Evolutionary conservation across 2,329 filamentous ascomycete genomes (phyloP).

Genomic region (Cercospora nicotianae): DNA sequence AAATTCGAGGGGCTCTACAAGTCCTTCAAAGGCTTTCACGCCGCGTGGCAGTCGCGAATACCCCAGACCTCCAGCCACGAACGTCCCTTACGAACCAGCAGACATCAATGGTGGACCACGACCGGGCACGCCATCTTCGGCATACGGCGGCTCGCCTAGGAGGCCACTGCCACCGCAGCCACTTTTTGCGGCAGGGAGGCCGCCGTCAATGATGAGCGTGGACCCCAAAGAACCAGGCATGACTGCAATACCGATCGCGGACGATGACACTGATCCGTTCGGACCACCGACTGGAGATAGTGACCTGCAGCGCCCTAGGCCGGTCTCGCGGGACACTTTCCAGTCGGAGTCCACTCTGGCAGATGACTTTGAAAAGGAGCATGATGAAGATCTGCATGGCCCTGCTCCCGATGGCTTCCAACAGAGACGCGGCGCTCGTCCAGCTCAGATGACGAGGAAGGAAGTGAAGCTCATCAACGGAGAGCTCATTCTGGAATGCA

Average conservation of each 20-base stretch:
- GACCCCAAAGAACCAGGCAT: conserved; percentile 53
- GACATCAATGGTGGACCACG: conserved; percentile 88
- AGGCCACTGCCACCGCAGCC: conserved; percentile 86
- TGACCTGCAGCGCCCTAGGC: conserved; percentile 53
- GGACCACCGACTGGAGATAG: conserved; percentile 59
- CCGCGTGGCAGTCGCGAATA: conserved; percentile 61
- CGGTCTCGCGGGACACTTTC: conserved; percentile 65
- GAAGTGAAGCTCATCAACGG: conserved; percentile 97
- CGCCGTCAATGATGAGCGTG: conserved; percentile 42
- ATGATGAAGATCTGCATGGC: conserved; percentile 64
- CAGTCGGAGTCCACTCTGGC: conserved; percentile 61
- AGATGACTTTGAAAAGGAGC: conserved; percentile 58
- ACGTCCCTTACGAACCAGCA: conserved; percentile 75
- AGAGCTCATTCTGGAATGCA: conserved; percentile 95
- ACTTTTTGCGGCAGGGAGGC: conserved; percentile 65
- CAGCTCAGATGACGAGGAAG: conserved; percentile 85
- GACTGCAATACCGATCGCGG: conserved; percentile 68
- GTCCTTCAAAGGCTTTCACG: conserved; percentile 44
- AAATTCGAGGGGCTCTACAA: conserved; percentile 55
- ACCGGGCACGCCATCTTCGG: conserved; percentile 85
- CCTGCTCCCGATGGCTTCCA: conserved; percentile 85
- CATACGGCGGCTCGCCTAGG: conserved; percentile 83
- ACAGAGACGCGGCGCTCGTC: conserved; percentile 79
- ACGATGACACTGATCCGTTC: conserved; percentile 61
- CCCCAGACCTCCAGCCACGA: conserved; percentile 68